phyloP scores from a whole-genome alignment of 2,329 filamentous ascomycete species.

The Aspergillus clavatus region DNA sequence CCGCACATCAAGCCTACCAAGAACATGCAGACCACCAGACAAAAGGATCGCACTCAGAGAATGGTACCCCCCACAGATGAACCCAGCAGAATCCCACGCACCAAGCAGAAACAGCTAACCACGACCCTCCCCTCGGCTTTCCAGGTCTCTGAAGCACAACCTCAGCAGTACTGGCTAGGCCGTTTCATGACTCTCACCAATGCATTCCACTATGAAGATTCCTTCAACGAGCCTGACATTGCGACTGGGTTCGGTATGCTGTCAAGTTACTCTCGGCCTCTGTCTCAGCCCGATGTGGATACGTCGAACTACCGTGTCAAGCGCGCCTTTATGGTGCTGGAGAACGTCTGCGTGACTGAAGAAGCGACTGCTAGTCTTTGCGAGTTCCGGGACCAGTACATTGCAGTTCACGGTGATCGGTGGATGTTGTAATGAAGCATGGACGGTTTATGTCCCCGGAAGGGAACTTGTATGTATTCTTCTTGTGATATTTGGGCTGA shows the following conservation, averaged over 20 bases:
- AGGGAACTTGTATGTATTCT: neutral
- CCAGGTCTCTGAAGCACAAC: slow-evolving; percentile 23
- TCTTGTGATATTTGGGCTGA: neutral
- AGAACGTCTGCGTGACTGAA: slow-evolving; percentile 29
- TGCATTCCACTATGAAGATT: slow-evolving; percentile 29
- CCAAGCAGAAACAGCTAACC: slow-evolving; percentile 8
- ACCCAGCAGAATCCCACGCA: neutral
- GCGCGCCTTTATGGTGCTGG: slow-evolving; percentile 32
- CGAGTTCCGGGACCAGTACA: slow-evolving; percentile 26
- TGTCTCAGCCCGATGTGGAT: slow-evolving; percentile 10
- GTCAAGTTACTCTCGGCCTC: slow-evolving; percentile 16
- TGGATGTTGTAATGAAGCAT: slow-evolving; percentile 13
- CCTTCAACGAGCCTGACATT: slow-evolving; percentile 26
- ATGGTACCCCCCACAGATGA: slow-evolving; percentile 10
- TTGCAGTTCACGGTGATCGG: slow-evolving; percentile 16
- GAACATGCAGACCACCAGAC: slow-evolving; percentile 2
- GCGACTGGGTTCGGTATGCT: slow-evolving; percentile 23
- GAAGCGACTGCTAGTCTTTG: slow-evolving; percentile 33
- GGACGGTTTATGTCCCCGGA: neutral
- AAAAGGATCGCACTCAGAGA: slow-evolving; percentile 8
- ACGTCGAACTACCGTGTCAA: slow-evolving; percentile 22
- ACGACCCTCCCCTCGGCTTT: neutral
- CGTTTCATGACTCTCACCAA: slow-evolving; percentile 29
- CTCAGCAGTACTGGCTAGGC: slow-evolving; percentile 29
- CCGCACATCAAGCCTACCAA: neutral